phyloP scores from a whole-genome alignment of 768 basidiomycete species.

The Mycena capillaripes region DNA sequence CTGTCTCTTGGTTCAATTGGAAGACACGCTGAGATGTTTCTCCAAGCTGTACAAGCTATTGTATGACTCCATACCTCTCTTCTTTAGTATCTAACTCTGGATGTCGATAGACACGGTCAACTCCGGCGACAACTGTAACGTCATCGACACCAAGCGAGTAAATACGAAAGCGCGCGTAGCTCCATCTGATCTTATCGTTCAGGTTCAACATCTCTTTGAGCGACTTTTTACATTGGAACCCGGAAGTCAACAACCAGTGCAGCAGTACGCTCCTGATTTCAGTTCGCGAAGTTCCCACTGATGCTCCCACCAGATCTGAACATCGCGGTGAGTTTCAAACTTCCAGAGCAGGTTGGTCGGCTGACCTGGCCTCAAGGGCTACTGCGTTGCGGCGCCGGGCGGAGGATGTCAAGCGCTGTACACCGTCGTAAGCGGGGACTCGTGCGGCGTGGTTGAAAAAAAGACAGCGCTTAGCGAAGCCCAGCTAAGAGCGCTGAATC shows the following conservation, averaged over 20 bases:
- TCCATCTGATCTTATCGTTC: too few species aligned
- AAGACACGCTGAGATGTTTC: too few species aligned
- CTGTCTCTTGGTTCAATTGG: too few species aligned
- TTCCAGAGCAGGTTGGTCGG: too few species aligned
- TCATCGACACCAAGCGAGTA: not conserved
- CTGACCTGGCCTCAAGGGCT: too few species aligned
- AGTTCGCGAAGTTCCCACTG: too few species aligned
- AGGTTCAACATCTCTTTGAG: not conserved
- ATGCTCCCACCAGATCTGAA: too few species aligned
- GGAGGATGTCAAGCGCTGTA: not conserved
- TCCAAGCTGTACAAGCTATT: slow-evolving; percentile 1
- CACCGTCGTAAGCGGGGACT: slow-evolving; percentile 23
- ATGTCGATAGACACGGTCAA: not conserved
- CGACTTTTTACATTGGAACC: slow-evolving; percentile 1
- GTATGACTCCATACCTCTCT: not conserved
- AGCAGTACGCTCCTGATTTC: not conserved
- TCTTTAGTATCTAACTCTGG: not conserved
- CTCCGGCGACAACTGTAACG: slow-evolving; percentile 3
- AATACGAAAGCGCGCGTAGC: too few species aligned
- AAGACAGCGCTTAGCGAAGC: not conserved
- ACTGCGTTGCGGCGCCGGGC: not conserved
- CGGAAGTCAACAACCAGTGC: not conserved
- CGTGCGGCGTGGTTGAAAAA: slow-evolving; percentile 18
- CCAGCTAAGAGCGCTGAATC: slow-evolving; percentile 7
- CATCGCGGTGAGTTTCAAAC: too few species aligned